Percentiles rank a stretch among this genome's conserved stretches.
phyloP scores from a whole-genome alignment of 495 filamentous ascomycete species.

The Aspergillus nidulans region DNA sequence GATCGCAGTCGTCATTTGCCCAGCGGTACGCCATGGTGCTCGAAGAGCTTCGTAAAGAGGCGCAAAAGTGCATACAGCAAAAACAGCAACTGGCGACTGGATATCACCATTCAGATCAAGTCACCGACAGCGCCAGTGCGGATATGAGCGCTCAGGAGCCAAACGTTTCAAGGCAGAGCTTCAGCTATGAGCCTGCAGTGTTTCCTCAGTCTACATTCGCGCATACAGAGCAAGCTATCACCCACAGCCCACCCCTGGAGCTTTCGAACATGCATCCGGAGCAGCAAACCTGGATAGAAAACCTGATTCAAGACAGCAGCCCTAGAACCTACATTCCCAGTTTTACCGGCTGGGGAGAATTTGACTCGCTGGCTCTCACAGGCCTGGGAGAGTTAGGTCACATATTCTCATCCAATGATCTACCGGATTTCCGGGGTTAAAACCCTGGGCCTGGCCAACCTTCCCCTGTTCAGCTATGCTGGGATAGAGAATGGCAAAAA shows the following conservation, averaged over 20 bases:
- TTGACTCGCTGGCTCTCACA: conserved; percentile 22
- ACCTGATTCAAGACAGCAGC: conserved; percentile 12
- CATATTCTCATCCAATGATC: conserved; percentile 4
- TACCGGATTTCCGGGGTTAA: not conserved
- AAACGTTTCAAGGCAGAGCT: not conserved
- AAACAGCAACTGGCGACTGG: not conserved
- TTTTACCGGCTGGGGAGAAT: conserved; percentile 23
- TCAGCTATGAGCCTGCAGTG: not conserved
- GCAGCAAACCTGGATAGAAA: conserved; percentile 14
- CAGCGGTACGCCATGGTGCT: conserved; percentile 36
- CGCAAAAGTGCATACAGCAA: conserved; percentile 14
- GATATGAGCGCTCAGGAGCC: not conserved
- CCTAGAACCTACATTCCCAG: conserved; percentile 14
- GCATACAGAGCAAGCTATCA: not conserved
- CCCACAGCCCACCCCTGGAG: not conserved
- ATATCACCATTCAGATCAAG: not conserved
- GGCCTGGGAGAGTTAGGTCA: conserved; percentile 16
- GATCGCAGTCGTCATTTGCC: conserved; percentile 18
- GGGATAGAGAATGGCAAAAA: too few relatives aligned
- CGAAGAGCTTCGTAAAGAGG: conserved; percentile 41
- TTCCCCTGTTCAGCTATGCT: not conserved
- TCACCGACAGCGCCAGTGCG: not conserved
- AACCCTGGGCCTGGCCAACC: not conserved
- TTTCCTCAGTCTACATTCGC: not conserved
- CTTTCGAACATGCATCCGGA: not conserved